Percentiles rank a stretch among this genome's conserved stretches.
Evolutionary conservation across 305 asterid genomes (phyloP).

Genomic region (Fraxinus dipetala): DNA sequence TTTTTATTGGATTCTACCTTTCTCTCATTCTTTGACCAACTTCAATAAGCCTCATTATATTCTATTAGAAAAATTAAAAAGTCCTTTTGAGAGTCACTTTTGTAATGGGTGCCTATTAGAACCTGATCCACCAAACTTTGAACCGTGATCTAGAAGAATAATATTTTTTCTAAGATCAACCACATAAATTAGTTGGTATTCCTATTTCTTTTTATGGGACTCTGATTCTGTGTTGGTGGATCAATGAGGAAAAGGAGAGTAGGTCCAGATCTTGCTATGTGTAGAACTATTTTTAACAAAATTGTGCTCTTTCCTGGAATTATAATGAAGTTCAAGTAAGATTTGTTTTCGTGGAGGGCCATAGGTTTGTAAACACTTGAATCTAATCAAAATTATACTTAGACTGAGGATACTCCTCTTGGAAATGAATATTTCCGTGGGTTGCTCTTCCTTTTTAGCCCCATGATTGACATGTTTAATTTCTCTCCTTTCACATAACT

Average conservation of each 20-base stretch:
- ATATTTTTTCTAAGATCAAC: conserved; percentile 10
- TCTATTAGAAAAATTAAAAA: conserved; percentile 15
- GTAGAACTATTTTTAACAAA: neutral
- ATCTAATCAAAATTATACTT: neutral
- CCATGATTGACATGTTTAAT: neutral
- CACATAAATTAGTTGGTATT: conserved; percentile 4
- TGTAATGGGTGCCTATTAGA: neutral
- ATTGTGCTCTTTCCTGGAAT: neutral
- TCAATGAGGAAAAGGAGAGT: neutral
- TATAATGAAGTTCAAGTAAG: neutral
- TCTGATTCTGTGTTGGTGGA: neutral
- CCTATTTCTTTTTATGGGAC: conserved; percentile 18
- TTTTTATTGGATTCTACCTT: neutral
- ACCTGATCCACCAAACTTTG: neutral
- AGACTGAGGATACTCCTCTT: conserved; percentile 8
- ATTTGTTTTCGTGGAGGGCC: neutral
- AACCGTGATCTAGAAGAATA: neutral
- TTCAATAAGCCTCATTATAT: neutral
- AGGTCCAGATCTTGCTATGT: neutral
- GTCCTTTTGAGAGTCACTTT: neutral
- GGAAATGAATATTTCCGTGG: conserved; percentile 7
- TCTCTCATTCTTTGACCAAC: conserved; percentile 14
- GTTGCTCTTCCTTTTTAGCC: conserved; percentile 13
- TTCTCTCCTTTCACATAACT: conserved; percentile 1
- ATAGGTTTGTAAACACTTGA: neutral